These are phyloP conservation scores for Mucor racemosus DNA, from an alignment of 371 early-diverging fungal genomes.

Conservation along the genomic window DNA sequence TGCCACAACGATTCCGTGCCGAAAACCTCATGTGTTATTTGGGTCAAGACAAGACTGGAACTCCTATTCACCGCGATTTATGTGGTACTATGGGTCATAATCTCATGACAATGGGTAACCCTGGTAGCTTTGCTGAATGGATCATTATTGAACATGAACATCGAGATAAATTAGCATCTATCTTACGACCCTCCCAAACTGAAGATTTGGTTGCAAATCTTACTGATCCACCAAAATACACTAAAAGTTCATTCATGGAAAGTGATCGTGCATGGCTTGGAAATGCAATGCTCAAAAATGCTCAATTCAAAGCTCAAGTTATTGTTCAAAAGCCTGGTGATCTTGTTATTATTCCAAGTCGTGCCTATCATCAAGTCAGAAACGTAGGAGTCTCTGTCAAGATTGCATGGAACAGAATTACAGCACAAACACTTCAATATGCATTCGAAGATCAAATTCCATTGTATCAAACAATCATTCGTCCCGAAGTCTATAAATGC, in stretches of 20 bases:
- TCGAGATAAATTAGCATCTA: slow-evolving; percentile 18
- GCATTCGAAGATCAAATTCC: slow-evolving; percentile 41
- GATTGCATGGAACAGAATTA: slow-evolving; percentile 47
- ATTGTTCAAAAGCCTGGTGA: slow-evolving; percentile 41
- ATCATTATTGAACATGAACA: slow-evolving; percentile 26
- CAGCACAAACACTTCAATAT: slow-evolving; percentile 25
- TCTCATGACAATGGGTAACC: slow-evolving; percentile 31
- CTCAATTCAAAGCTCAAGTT: slow-evolving; percentile 24
- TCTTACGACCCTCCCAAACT: not conserved
- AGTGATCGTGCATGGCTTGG: slow-evolving; percentile 45
- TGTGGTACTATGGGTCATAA: slow-evolving; percentile 51
- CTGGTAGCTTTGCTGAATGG: slow-evolving; percentile 40
- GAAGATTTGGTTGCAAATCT: not conserved
- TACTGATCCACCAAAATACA: not conserved
- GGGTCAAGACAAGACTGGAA: slow-evolving; percentile 36
- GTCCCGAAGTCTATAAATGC: slow-evolving; percentile 45
- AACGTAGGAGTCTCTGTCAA: slow-evolving; percentile 39
- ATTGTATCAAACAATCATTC: slow-evolving; percentile 30
- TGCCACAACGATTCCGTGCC: slow-evolving; percentile 33
- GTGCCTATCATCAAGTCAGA: slow-evolving; percentile 48
- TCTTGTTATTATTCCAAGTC: slow-evolving; percentile 44
- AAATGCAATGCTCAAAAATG: not conserved
- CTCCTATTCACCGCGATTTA: slow-evolving; percentile 43
- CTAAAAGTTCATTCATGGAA: slow-evolving; percentile 37
- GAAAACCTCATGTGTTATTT: slow-evolving; percentile 49